A percentile compares a stretch with the other conserved stretches of the same genome.
Evolutionary conservation across 768 basidiomycete species (phyloP).

Genomic region (Suillus fuscotomentosus): DNA sequence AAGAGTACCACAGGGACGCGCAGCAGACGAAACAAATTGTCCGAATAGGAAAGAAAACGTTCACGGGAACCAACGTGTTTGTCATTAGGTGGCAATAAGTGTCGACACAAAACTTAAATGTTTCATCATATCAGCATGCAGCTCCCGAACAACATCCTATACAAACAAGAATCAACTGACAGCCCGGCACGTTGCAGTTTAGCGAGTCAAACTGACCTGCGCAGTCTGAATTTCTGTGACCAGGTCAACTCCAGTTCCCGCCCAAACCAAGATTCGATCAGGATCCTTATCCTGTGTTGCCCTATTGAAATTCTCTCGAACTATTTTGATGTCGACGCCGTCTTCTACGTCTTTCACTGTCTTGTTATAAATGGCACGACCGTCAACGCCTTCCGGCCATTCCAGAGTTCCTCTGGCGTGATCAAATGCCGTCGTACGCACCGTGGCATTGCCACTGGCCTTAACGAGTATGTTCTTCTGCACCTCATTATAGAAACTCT

Average conservation of each 20-base stretch:
- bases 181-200: conserved; percentile 1
- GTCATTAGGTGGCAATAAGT: conserved; percentile 19
- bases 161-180: conserved; percentile 9
- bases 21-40: neutral
- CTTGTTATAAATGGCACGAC: conserved; percentile 44
- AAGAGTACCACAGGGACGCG: neutral
- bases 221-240: conserved; percentile 45
- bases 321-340: conserved; percentile 41
- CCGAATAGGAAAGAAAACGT: conserved; percentile 2
- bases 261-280: conserved; percentile 61
- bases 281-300: conserved; percentile 45
- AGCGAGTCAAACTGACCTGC: conserved; percentile 30
- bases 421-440: conserved; percentile 66
- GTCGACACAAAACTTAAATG: conserved; percentile 30
- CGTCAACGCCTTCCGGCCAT: conserved; percentile 64
- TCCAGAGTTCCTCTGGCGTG: conserved; percentile 50
- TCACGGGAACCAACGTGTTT: neutral
- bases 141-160: conserved; percentile 56
- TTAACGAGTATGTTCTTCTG: conserved; percentile 54
- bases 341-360: conserved; percentile 57
- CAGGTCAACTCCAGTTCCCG: conserved; percentile 62
- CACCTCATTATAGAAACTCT: conserved; percentile 53
- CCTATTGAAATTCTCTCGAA: conserved; percentile 45
- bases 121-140: conserved; percentile 45
- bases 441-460: conserved; percentile 45